Evolutionary conservation across 2,329 filamentous ascomycete genomes (phyloP).

Genomic region (Mycosphaerella arachidis): DNA sequence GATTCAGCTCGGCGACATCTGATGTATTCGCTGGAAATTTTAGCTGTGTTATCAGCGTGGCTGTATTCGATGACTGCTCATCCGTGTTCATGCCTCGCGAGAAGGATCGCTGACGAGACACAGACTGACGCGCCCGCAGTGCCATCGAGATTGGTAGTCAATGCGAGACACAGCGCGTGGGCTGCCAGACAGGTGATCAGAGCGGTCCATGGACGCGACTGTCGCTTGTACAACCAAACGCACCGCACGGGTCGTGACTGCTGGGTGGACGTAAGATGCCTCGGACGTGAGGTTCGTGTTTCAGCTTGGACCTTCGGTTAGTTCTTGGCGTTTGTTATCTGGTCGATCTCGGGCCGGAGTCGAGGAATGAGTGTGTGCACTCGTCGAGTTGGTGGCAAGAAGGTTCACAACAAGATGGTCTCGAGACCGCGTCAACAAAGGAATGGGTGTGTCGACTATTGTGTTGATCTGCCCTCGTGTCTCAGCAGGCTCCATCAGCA

Average conservation of each 20-base stretch:
- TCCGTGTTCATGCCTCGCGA: conserved; percentile 26
- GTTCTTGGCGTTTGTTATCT: not conserved
- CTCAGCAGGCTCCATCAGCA: not conserved
- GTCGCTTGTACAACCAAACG: not conserved
- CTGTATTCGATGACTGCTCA: conserved; percentile 24
- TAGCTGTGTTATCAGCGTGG: conserved; percentile 23
- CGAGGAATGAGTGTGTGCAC: not conserved
- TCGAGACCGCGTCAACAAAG: not conserved
- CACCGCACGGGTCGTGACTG: not conserved
- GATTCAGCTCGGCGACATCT: conserved; percentile 13
- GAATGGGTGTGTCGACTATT: not conserved
- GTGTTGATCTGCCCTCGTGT: not conserved
- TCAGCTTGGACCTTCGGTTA: not conserved
- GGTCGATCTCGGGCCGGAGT: not conserved
- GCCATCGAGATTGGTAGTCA: conserved; percentile 22
- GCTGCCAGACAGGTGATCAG: conserved; percentile 7
- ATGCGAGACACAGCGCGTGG: conserved; percentile 12
- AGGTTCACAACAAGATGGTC: not conserved
- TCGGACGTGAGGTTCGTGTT: not conserved
- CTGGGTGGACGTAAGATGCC: not conserved
- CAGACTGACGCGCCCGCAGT: conserved; percentile 18
- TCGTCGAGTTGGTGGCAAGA: not conserved
- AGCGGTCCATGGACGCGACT: conserved; percentile 9
- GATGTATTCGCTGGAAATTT: conserved; percentile 8
- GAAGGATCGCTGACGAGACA: conserved; percentile 24